Conservation (phyloP, 2,329 filamentous ascomycete genomes). For the Exophiala sideris region DNA sequence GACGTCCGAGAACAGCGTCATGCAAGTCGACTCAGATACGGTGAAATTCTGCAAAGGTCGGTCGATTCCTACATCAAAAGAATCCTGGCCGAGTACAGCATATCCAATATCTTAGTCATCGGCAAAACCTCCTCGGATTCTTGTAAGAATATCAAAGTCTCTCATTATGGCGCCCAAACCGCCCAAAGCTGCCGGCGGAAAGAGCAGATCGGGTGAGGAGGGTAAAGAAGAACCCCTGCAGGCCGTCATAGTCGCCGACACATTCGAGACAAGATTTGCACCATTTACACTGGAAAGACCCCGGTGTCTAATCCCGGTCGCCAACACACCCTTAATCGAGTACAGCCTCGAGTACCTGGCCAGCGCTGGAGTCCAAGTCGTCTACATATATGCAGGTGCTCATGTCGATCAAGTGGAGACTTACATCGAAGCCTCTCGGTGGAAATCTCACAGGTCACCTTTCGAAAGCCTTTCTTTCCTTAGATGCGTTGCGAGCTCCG, state of each 20-base stretch:
- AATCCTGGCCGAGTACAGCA: too few species aligned
- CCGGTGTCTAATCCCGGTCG: slow-evolving; percentile 88
- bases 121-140: background rate
- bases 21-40: too few species aligned
- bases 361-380: slow-evolving; percentile 90
- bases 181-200: slow-evolving; percentile 32
- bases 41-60: too few species aligned
- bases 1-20: too few species aligned
- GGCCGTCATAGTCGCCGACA: slow-evolving; percentile 83
- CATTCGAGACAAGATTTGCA: slow-evolving; percentile 86
- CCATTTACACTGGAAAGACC: slow-evolving; percentile 87
- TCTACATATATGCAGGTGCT: slow-evolving; percentile 86
- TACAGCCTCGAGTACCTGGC: slow-evolving; percentile 96
- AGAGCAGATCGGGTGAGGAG: slow-evolving; percentile 50
- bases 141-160: background rate
- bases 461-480: slow-evolving; percentile 82
- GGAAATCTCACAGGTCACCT: slow-evolving; percentile 68
- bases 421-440: slow-evolving; percentile 79
- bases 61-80: too few species aligned
- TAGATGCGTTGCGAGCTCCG: slow-evolving; percentile 78
- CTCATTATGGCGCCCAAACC: slow-evolving; percentile 26
- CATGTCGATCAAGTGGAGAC: slow-evolving; percentile 83
- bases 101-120: background rate
- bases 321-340: slow-evolving; percentile 92
- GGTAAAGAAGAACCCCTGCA: slow-evolving; percentile 61